phyloP scores from a whole-genome alignment of 192 early-diverging fungal genomes.

The Umbelopsis ramanniana region DNA sequence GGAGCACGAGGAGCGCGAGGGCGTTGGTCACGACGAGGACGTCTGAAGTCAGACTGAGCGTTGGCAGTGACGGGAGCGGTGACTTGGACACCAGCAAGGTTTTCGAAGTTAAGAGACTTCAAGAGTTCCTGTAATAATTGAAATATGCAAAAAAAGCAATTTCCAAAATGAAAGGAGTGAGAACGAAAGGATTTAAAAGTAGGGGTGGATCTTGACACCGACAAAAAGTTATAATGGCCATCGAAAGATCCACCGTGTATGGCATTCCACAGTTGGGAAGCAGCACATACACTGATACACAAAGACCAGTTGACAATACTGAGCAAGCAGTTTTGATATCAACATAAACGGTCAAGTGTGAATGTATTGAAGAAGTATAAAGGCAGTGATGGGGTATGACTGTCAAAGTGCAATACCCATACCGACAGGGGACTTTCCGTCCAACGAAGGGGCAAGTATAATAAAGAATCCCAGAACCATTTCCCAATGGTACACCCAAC shows the following conservation, averaged over 20 bases:
- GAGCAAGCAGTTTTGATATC: not conserved
- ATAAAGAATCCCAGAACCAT: not conserved
- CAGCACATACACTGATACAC: constrained; percentile 6
- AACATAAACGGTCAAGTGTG: not conserved
- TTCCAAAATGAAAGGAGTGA: not conserved
- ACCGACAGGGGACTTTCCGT: too few species aligned
- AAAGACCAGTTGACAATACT: constrained; percentile 1
- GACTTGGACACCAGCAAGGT: constrained; percentile 82
- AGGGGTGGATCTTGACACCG: constrained; percentile 40
- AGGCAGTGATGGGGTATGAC: too few species aligned
- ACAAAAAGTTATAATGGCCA: constrained; percentile 33
- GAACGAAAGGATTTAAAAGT: constrained; percentile 1
- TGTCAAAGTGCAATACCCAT: too few species aligned
- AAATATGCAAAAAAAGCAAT: not conserved
- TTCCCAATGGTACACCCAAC: not conserved
- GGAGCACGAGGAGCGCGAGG: constrained; percentile 35
- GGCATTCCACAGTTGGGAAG: constrained; percentile 8
- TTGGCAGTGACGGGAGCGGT: constrained; percentile 45
- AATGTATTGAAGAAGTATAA: too few species aligned
- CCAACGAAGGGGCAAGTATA: too few species aligned
- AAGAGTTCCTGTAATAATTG: constrained; percentile 72
- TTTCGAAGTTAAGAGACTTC: constrained; percentile 96
- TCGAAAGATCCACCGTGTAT: constrained; percentile 36
- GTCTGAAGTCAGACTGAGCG: constrained; percentile 35
- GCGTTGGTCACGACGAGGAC: constrained; percentile 36